These are phyloP conservation scores for Castanopsis chinensis DNA, from an alignment of 306 rosid genomes.

Conservation along the genomic window DNA sequence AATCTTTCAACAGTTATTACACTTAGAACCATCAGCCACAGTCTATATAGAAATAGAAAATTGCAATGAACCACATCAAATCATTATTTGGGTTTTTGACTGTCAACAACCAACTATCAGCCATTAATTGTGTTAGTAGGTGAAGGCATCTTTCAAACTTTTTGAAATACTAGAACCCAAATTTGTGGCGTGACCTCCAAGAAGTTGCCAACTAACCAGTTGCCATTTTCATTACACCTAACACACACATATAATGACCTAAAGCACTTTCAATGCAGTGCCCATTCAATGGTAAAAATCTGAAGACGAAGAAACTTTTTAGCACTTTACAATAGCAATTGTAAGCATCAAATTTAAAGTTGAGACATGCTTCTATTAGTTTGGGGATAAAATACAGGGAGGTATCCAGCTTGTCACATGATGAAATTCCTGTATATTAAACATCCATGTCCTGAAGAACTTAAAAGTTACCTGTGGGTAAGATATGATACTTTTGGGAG, in stretches of 20 bases:
- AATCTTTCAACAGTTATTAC: neutral
- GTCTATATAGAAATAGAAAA: neutral
- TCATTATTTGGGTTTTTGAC: neutral
- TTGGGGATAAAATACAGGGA: neutral
- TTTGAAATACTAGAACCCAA: neutral
- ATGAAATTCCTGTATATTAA: neutral
- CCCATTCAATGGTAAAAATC: neutral
- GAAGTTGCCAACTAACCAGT: neutral
- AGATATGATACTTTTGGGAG: slow-evolving; percentile 79
- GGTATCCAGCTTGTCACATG: neutral
- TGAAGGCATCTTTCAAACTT: neutral
- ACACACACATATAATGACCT: neutral
- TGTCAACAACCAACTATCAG: neutral
- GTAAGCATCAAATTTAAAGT: neutral
- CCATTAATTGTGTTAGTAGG: neutral
- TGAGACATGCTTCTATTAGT: neutral
- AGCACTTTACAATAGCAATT: neutral
- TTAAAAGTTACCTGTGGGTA: slow-evolving; percentile 84
- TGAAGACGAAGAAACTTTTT: neutral
- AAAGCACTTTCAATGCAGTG: neutral
- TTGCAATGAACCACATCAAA: neutral
- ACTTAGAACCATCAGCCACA: neutral
- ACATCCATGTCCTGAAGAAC: neutral
- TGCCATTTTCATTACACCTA: slow-evolving; percentile 5
- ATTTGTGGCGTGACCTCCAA: neutral